These are phyloP conservation scores for Metarhizium anisopliae DNA, from an alignment of 2,329 filamentous ascomycete species.

Conservation along the genomic window DNA sequence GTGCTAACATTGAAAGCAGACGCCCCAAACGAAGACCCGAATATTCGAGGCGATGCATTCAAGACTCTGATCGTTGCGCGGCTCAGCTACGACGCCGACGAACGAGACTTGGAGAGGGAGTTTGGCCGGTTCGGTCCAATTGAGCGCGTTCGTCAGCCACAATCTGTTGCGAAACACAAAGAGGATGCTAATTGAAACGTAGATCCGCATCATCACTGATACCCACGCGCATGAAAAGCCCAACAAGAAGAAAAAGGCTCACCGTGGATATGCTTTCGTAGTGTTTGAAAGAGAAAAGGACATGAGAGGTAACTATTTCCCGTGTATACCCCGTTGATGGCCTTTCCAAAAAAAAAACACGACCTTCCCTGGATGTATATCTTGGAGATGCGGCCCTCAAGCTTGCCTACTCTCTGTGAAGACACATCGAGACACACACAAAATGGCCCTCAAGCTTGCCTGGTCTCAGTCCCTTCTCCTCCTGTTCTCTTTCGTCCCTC, in stretches of 20 bases:
- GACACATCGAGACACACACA: conserved; percentile 35
- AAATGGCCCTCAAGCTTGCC: conserved; percentile 49
- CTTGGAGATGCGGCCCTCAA: conserved; percentile 31
- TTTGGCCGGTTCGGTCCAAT: conserved; percentile 92
- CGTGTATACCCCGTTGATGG: conserved; percentile 16
- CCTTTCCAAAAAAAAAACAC: conserved; percentile 2
- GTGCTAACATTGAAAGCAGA: conserved; percentile 36
- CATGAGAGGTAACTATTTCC: conserved; percentile 80
- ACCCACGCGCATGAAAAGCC: conserved; percentile 58
- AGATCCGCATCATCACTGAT: conserved; percentile 85
- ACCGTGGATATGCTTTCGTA: conserved; percentile 91
- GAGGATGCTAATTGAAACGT: conserved; percentile 1
- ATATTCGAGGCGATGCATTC: conserved; percentile 87
- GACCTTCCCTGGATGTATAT: conserved; percentile 12
- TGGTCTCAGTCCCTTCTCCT: conserved; percentile 28
- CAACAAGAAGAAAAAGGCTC: conserved; percentile 72
- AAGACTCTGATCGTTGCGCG: conserved; percentile 90
- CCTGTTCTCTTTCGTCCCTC: conserved; percentile 7
- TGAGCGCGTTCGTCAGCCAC: conserved; percentile 59
- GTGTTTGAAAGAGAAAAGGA: conserved; percentile 96
- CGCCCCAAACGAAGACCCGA: conserved; percentile 75
- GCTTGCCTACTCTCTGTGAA: conserved; percentile 27
- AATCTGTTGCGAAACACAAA: background rate
- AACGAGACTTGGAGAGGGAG: conserved; percentile 84
- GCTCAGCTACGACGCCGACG: conserved; percentile 80